phyloP scores from a whole-genome alignment of 1,284 basidiomycete species.

The Cutaneotrichosporon cyanovorans region DNA sequence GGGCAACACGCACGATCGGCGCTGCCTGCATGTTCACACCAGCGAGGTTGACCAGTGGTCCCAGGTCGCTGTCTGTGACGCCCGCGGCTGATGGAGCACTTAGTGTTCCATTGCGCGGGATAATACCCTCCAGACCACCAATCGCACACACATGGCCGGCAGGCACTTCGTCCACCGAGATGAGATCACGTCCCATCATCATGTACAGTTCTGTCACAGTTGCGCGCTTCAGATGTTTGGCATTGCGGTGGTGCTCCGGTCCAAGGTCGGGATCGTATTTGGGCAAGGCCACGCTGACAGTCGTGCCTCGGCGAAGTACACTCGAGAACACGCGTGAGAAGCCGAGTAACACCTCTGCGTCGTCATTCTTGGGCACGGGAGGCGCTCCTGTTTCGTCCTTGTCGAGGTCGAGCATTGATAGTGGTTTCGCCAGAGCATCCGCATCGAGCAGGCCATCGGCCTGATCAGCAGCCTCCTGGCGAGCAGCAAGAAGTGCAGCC shows the following conservation, averaged over 20 bases:
- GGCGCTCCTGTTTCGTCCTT: constrained; percentile 24
- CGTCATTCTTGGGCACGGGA: constrained; percentile 3
- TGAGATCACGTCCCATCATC: constrained; percentile 96
- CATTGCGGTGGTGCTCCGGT: constrained; percentile 63
- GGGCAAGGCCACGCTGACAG: constrained; percentile 71
- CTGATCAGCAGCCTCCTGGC: constrained; percentile 21
- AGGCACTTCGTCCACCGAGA: constrained; percentile 71
- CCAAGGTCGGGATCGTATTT: constrained; percentile 71
- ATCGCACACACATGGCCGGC: constrained; percentile 96
- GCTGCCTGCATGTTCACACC: constrained; percentile 63
- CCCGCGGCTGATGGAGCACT: constrained; percentile 57
- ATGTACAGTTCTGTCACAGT: constrained; percentile 75
- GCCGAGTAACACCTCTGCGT: constrained; percentile 65
- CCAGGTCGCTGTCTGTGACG: constrained; percentile 34
- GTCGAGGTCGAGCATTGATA: constrained; percentile 21
- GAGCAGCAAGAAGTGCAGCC: constrained; percentile 41
- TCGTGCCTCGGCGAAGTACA: constrained; percentile 60
- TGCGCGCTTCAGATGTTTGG: constrained; percentile 57
- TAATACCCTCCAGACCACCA: constrained; percentile 79
- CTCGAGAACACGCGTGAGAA: constrained; percentile 94
- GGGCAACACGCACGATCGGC: constrained; percentile 90
- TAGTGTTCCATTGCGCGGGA: constrained; percentile 84
- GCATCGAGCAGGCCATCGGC: constrained; percentile 9
- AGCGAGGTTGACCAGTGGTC: constrained; percentile 71
- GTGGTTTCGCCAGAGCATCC: constrained; percentile 24